These are phyloP conservation scores for Trichoderma sp. DNA, from an alignment of 2,329 filamentous ascomycete species.

Conservation along the genomic window DNA sequence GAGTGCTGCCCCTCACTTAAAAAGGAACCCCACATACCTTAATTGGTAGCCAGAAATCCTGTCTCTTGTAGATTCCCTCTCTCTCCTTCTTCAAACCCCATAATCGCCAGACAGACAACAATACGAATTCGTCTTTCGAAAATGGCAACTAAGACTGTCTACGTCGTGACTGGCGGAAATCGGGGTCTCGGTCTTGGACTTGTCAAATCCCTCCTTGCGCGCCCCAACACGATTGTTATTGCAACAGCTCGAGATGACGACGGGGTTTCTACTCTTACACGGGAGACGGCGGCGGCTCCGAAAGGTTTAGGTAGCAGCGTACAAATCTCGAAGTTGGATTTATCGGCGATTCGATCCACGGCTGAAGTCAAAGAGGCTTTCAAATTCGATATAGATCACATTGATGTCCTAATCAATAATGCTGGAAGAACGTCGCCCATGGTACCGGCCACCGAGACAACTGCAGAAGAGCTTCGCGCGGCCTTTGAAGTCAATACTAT, in stretches of 20 bases:
- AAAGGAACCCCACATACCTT: background rate
- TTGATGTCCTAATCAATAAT: constrained; percentile 59
- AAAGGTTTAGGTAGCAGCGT: constrained; percentile 39
- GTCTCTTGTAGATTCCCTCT: background rate
- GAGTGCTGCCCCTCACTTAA: constrained; percentile 1
- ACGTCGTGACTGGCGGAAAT: constrained; percentile 48
- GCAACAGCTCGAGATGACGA: constrained; percentile 43
- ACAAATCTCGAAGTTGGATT: constrained; percentile 46
- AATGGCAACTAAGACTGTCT: constrained; percentile 35
- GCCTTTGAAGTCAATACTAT: constrained; percentile 52
- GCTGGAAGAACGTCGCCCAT: constrained; percentile 47
- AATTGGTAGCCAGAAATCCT: background rate
- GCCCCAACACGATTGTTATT: constrained; percentile 56
- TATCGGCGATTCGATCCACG: constrained; percentile 36
- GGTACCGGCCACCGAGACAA: constrained; percentile 38
- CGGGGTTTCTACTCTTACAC: constrained; percentile 30
- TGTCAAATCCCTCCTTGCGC: constrained; percentile 46
- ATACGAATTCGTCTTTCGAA: too few species aligned
- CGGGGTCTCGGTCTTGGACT: constrained; percentile 48
- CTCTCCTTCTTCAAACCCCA: too few species aligned
- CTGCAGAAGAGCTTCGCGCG: constrained; percentile 41
- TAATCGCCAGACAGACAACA: background rate
- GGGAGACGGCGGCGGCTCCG: constrained; percentile 32
- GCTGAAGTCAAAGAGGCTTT: constrained; percentile 33
- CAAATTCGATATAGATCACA: constrained; percentile 38